Percentiles rank a stretch among this genome's conserved stretches.
phyloP scores from a whole-genome alignment of 1,284 basidiomycete species.

The Mycena citricolor region DNA sequence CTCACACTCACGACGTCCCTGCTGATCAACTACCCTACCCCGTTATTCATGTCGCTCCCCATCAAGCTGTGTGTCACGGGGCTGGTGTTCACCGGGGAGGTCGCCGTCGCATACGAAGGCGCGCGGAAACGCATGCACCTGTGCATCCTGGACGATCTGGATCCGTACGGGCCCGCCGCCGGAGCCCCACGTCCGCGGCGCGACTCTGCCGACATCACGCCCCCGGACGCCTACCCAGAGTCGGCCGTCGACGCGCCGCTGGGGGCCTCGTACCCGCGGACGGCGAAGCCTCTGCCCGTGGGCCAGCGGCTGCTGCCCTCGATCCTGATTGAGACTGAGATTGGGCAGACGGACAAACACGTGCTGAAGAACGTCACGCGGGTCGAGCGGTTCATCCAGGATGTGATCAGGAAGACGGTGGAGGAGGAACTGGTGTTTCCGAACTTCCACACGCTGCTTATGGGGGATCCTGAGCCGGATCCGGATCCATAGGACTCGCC shows the following conservation, averaged over 20 bases:
- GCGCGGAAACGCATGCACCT: constrained; percentile 80
- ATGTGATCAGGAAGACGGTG: constrained; percentile 91
- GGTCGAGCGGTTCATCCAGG: constrained; percentile 94
- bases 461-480: constrained; percentile 44
- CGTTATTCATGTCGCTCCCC: constrained; percentile 94
- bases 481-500: too few relatives aligned
- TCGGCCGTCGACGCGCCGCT: constrained; percentile 34
- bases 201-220: constrained; percentile 32
- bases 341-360: constrained; percentile 95
- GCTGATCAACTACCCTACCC: constrained; percentile 93
- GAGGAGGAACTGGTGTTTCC: constrained; percentile 94
- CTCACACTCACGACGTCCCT: constrained; percentile 89
- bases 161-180: constrained; percentile 70
- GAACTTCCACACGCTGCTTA: constrained; percentile 84
- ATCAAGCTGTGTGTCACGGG: constrained; percentile 90
- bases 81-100: constrained; percentile 81
- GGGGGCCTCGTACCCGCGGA: constrained; percentile 43
- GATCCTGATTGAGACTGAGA: constrained; percentile 95
- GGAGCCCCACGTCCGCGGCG: constrained; percentile 50
- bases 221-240: constrained; percentile 32
- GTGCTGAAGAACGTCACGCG: constrained; percentile 95
- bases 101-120: constrained; percentile 91
- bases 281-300: constrained; percentile 63
- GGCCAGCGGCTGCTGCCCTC: constrained; percentile 87
- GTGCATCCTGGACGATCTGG: constrained; percentile 83